These are phyloP conservation scores for Solanum megistacrolobum DNA, from an alignment of 257 asterid genomes.

Conservation along the genomic window DNA sequence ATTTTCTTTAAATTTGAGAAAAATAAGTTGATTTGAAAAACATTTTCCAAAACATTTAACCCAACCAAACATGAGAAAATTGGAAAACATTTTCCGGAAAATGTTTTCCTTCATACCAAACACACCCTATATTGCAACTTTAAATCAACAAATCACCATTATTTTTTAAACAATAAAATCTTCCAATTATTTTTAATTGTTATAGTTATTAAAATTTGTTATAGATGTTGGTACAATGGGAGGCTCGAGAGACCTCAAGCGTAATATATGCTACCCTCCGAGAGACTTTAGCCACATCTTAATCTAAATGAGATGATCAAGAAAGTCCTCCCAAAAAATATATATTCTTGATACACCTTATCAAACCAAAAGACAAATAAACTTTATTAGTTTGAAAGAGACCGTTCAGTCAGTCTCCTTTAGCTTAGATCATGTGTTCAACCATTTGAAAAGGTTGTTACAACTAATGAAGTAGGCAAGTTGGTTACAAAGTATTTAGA, in stretches of 20 bases:
- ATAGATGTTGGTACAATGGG: background rate
- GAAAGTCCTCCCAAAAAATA: background rate
- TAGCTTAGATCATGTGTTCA: background rate
- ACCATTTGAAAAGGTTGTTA: background rate
- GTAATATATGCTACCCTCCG: too few relatives aligned
- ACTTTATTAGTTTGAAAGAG: background rate
- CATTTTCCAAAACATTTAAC: too few relatives aligned
- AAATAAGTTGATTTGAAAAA: too few relatives aligned
- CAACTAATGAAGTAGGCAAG: background rate
- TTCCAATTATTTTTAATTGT: too few relatives aligned
- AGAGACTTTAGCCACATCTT: background rate
- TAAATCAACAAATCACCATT: too few relatives aligned
- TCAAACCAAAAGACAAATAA: background rate
- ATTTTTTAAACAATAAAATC: too few relatives aligned
- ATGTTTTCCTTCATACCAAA: too few relatives aligned
- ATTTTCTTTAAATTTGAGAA: too few relatives aligned
- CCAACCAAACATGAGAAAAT: too few relatives aligned
- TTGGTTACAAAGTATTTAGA: background rate
- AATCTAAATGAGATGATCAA: background rate
- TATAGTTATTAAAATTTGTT: too few relatives aligned
- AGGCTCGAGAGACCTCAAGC: background rate
- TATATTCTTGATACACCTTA: background rate
- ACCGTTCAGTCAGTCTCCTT: background rate
- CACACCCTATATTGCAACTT: too few relatives aligned
- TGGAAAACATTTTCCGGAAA: too few relatives aligned